phyloP scores from a whole-genome alignment of 768 basidiomycete genomes.

The Rhizopogon rudus region DNA sequence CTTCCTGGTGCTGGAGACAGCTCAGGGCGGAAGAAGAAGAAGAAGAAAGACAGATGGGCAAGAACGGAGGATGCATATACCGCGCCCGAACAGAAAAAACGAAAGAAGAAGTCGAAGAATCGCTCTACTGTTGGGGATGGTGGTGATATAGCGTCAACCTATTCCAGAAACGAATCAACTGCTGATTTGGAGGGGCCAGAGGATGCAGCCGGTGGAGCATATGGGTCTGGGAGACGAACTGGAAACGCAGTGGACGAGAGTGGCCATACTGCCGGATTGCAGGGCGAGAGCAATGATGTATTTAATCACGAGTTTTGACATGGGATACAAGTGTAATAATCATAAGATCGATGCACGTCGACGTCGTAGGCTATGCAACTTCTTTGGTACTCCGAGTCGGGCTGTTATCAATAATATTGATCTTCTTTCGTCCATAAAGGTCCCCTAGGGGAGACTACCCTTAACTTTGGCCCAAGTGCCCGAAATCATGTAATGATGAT shows the following conservation, averaged over 20 bases:
- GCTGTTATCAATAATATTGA: no score
- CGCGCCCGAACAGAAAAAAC: slow-evolving; percentile 43
- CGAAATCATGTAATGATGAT: no score
- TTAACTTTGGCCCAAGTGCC: no score
- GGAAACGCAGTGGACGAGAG: slow-evolving; percentile 11
- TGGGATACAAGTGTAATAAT: background rate
- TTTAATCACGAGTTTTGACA: slow-evolving; percentile 64
- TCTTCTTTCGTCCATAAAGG: no score
- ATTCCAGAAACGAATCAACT: slow-evolving; percentile 32
- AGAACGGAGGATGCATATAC: slow-evolving; percentile 82
- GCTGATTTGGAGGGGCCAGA: slow-evolving; percentile 54
- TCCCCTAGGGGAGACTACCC: no score
- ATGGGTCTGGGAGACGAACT: slow-evolving; percentile 32
- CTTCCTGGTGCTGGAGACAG: slow-evolving; percentile 35
- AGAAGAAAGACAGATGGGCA: slow-evolving; percentile 86
- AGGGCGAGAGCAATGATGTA: slow-evolving; percentile 36
- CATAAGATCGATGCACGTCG: no score
- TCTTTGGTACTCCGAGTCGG: no score
- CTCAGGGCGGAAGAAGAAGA: slow-evolving; percentile 56
- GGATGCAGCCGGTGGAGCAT: slow-evolving; percentile 66
- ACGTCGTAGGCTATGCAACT: no score
- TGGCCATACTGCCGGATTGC: slow-evolving; percentile 14
- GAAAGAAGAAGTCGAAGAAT: slow-evolving; percentile 59
- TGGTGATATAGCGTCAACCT: slow-evolving; percentile 23
- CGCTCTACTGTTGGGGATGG: slow-evolving; percentile 36